Percentiles rank a stretch among this genome's conserved stretches.
phyloP scores from a whole-genome alignment of 2,329 filamentous ascomycete species.

The Neonectria magnoliae region DNA sequence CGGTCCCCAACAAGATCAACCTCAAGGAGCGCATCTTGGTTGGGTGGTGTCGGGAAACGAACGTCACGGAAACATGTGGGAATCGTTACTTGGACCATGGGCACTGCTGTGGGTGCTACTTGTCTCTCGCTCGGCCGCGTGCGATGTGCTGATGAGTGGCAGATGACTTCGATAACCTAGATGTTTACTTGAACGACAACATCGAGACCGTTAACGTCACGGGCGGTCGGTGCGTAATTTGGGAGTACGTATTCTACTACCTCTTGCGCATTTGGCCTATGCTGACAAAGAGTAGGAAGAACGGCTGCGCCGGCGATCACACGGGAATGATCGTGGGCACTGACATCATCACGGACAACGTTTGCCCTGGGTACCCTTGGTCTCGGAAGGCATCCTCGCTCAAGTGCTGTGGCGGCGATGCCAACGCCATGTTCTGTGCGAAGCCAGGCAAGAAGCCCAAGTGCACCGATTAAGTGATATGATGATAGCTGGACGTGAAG shows the following conservation, averaged over 20 bases:
- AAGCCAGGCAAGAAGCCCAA: slow-evolving; percentile 11
- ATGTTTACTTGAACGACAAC: slow-evolving; percentile 25
- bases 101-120: slow-evolving; percentile 23
- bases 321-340: slow-evolving; percentile 24
- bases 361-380: slow-evolving; percentile 26
- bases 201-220: slow-evolving; percentile 13
- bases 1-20: slow-evolving; percentile 4
- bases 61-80: slow-evolving; percentile 4
- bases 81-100: slow-evolving; percentile 14
- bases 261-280: not conserved
- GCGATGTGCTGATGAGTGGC: not conserved
- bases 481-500: too few species aligned
- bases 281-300: slow-evolving; percentile 14
- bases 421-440: slow-evolving; percentile 21
- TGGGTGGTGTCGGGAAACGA: slow-evolving; percentile 20
- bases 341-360: slow-evolving; percentile 7
- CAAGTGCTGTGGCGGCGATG: slow-evolving; percentile 30
- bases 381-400: slow-evolving; percentile 8
- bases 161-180: slow-evolving; percentile 28
- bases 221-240: slow-evolving; percentile 29
- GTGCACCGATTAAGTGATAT: slow-evolving; percentile 23
- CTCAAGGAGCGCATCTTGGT: slow-evolving; percentile 18
- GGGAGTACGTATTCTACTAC: slow-evolving; percentile 15
- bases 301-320: slow-evolving; percentile 26
- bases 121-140: not conserved